Conservation (phyloP, 2,329 filamentous ascomycete species). For the Stemphylium lycopersici region DNA sequence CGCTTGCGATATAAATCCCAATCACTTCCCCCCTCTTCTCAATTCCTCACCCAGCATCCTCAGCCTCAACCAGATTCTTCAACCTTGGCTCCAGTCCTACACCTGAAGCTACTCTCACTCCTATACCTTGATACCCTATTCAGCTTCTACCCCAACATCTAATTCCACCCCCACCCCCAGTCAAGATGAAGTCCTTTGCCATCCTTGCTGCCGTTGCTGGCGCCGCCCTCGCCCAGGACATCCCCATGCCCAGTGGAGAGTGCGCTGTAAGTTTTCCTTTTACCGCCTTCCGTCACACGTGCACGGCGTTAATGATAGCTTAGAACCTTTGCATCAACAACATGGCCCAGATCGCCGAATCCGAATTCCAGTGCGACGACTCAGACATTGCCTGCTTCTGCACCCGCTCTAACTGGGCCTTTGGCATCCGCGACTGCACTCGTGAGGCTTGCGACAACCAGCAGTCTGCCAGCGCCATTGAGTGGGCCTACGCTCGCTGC, state of each 20-base stretch:
- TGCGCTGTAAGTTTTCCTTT: slow-evolving; percentile 46
- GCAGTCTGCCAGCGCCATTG: slow-evolving; percentile 38
- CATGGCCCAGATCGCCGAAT: slow-evolving; percentile 52
- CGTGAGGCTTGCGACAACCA: slow-evolving; percentile 47
- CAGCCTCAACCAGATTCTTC: slow-evolving; percentile 14
- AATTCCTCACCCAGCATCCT: slow-evolving; percentile 17
- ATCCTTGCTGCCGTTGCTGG: slow-evolving; percentile 45
- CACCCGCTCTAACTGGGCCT: slow-evolving; percentile 52
- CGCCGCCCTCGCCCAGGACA: slow-evolving; percentile 44
- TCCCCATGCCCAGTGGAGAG: slow-evolving; percentile 18
- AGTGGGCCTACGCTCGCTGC: slow-evolving; percentile 45
- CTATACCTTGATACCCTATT: slow-evolving; percentile 17
- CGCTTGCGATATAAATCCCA: slow-evolving; percentile 27
- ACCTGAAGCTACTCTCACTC: slow-evolving; percentile 11
- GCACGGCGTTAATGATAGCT: slow-evolving; percentile 13
- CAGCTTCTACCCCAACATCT: slow-evolving; percentile 29
- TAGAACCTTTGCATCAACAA: slow-evolving; percentile 54
- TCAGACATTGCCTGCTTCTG: slow-evolving; percentile 53
- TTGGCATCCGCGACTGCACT: slow-evolving; percentile 57
- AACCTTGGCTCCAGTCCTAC: slow-evolving; percentile 18
- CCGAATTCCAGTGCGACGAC: slow-evolving; percentile 49
- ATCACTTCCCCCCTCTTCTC: neutral
- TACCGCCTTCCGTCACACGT: neutral
- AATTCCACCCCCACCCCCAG: slow-evolving; percentile 17
- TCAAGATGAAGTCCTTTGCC: slow-evolving; percentile 50